Base-by-base conservation (phyloP, 306 rosid genomes). In the Vicia villosa region DNA sequence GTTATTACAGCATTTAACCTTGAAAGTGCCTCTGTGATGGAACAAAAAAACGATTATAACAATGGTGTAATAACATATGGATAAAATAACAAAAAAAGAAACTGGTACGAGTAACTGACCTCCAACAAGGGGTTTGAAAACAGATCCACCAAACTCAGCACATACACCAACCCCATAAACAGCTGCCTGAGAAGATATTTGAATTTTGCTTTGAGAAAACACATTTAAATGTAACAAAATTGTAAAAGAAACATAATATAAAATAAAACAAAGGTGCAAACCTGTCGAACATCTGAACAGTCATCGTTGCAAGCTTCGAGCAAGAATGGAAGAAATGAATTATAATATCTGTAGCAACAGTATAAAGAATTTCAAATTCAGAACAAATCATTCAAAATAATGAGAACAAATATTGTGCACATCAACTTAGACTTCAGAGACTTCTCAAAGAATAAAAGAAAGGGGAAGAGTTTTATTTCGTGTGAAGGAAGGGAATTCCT, bases 271-370 rank as follows among this genome's bases (percentile, higher is more conserved):
- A 37, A 41, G 63, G 30, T 28, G 34, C 7, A 6, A 42, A 95
- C 99, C 97, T 95, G 99, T 67, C 93, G 85, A 82, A 95, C 97
- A 82, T 95, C 96, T 26, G 99, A 84, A 79, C 75, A 87, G 43
- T 91, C 93, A 66, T 95, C 99, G 79, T 84, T 95, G 84, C 99
- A 95, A 26, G 99, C 99, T 84, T 95, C 99, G 76, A 95, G 86
- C 65, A 95, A 73, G 82, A 95, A 91, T 60, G 96, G 99, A 46
- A 95, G 91, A 83, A 69, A 91, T 15, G 91, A 81, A 63, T 87
- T 93, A 75, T 91, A 95, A 77, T 95, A 91, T 76, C 97, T 95
- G 93, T 71, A 52, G 17, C 81, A 80, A 51, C 16, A 81, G 26
- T 15, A 66, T 15, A 52, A 30, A 68, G 50, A 51, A 68, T 21